A percentile compares a stretch with the other conserved stretches of the same genome.
Conservation (phyloP, 345 rosid genomes). For the Dipteronia dyeriana region DNA sequence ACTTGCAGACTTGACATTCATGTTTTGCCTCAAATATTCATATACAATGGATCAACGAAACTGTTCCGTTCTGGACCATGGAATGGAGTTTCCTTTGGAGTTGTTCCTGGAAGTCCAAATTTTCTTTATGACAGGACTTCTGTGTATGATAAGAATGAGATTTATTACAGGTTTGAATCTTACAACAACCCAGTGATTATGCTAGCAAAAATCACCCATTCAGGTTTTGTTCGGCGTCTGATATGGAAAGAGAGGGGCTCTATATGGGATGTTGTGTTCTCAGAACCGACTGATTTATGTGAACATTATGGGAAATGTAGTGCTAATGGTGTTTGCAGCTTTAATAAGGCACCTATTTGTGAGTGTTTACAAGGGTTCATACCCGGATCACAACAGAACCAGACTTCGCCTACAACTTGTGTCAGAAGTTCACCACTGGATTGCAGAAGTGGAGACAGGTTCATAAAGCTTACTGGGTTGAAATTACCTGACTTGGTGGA, state of each 20-base stretch:
- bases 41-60: conserved; percentile 9
- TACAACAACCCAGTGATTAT: conserved; percentile 10
- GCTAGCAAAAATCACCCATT: neutral
- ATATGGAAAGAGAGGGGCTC: conserved; percentile 19
- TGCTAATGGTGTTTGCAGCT: conserved; percentile 25
- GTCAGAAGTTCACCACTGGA: neutral
- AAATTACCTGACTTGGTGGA: conserved; percentile 27
- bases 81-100: conserved; percentile 42
- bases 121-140: conserved; percentile 1
- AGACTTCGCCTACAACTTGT: neutral
- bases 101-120: conserved; percentile 16
- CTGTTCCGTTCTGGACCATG: conserved; percentile 34
- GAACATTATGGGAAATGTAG: conserved; percentile 30
- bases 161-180: conserved; percentile 25
- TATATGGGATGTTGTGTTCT: conserved; percentile 14
- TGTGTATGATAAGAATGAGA: conserved; percentile 13
- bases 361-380: conserved; percentile 32
- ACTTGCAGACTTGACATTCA: conserved; percentile 15
- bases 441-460: conserved; percentile 14
- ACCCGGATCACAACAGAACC: conserved; percentile 23
- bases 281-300: conserved; percentile 34
- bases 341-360: conserved; percentile 34
- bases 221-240: neutral
- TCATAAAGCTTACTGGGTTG: neutral
- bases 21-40: conserved; percentile 34